Evolutionary conservation across 495 filamentous ascomycete species (phyloP), one percentile per base, ranked within the genome.

Genomic region (Penicillium samsonianum): DNA sequence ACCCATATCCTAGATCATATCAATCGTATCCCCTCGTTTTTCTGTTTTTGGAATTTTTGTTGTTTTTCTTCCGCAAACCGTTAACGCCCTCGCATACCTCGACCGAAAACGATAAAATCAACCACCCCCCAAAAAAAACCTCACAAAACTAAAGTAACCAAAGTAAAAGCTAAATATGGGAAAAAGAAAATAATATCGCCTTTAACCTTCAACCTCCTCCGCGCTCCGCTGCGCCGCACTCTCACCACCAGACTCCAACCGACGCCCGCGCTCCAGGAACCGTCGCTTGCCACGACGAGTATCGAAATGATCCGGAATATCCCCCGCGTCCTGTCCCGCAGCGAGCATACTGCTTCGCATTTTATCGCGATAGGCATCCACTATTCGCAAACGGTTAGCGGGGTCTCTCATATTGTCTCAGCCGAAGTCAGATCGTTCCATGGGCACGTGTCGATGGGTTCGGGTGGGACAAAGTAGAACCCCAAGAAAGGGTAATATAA

Each of bases 321-420:
- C 80, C 25, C 77, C 73, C 28, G 89, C 80, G 46, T 93, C 89
- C 60, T 92, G 84, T 40, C 88, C 89, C 11, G 83, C 80, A 14
- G 79, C 82, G 50, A 92, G 78, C 78, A 94, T 91, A 42, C 87
- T 88, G 56, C 80, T 88, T 51, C 87, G 82, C 76, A 92, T 95
- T 77, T 97, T 98, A 67, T 91, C 95, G 33, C 94, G 84, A 70
- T 97, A 97, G 53, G 87, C 90, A 64, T 98, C 94, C 69, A 98
- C 93, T 98, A 63, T 57, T 19, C 12, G 19, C 4, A 31, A 47
- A 55, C 17, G 3, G 28, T 49, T 47, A 62, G 45, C 28, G 8
- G 14, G 25, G 22, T 28, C 45, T 59, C 42, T 52, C 19, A 50
- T 47, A 14, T 37, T 31, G 23, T 31, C 31, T 43, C 44, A 47